Evolutionary conservation across 1,284 basidiomycete genomes (phyloP).

Genomic region (Cutaneotrichosporon daszewskae): DNA sequence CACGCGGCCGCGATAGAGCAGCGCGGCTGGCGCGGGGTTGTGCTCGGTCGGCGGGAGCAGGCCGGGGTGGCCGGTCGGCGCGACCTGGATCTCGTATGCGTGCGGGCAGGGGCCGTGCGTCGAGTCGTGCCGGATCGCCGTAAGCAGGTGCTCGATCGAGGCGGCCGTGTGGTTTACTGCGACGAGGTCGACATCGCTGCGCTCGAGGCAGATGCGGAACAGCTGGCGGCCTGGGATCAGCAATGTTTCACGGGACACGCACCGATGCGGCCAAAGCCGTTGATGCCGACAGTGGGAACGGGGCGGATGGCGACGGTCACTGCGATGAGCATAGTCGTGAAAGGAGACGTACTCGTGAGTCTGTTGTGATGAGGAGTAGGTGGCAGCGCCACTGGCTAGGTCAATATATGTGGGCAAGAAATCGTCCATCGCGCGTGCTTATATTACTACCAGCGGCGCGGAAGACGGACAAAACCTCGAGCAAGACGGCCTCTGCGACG

Average conservation of each 20-base stretch:
- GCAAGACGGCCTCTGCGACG: too few species aligned
- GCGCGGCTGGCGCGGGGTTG: slow-evolving; percentile 32
- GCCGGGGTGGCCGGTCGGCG: slow-evolving; percentile 32
- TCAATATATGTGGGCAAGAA: background rate
- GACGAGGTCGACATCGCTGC: slow-evolving; percentile 36
- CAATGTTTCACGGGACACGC: slow-evolving; percentile 13
- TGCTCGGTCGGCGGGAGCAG: slow-evolving; percentile 26
- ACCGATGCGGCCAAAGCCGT: slow-evolving; percentile 48
- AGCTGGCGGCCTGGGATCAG: slow-evolving; percentile 22
- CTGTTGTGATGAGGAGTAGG: background rate
- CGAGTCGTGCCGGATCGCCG: slow-evolving; percentile 45
- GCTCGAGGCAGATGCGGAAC: slow-evolving; percentile 28
- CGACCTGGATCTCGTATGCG: slow-evolving; percentile 31
- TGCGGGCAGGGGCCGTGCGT: slow-evolving; percentile 42
- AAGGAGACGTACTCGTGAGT: background rate
- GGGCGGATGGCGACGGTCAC: slow-evolving; percentile 9
- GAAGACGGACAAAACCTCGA: too few species aligned
- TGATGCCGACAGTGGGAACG: slow-evolving; percentile 42
- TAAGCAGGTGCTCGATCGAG: slow-evolving; percentile 41
- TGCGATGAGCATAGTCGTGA: slow-evolving; percentile 1
- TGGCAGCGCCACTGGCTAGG: background rate
- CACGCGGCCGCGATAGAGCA: slow-evolving; percentile 37
- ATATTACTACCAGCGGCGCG: too few species aligned
- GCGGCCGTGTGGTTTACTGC: slow-evolving; percentile 49
- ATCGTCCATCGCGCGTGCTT: too few species aligned